Percentiles rank a stretch among this genome's conserved stretches.
phyloP scores from a whole-genome alignment of 1,284 basidiomycete species.

The Porogramme epimiltina region DNA sequence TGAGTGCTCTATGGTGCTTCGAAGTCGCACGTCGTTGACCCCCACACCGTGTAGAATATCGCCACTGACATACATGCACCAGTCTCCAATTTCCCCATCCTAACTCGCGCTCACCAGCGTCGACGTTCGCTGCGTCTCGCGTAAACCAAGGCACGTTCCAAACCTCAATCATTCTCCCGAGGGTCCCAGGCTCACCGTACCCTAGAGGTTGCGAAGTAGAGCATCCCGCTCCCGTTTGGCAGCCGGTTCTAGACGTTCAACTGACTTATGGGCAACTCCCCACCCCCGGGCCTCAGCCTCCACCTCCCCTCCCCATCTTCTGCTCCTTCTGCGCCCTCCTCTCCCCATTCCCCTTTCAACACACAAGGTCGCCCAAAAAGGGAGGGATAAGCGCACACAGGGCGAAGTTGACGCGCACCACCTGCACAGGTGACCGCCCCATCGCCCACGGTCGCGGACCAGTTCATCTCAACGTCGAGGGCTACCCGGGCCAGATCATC shows the following conservation, averaged over 20 bases:
- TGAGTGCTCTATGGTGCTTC: conserved; percentile 40
- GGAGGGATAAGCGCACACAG: too few species aligned
- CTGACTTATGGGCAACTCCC: conserved; percentile 62
- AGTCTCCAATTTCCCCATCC: not conserved
- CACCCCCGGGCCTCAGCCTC: conserved; percentile 58
- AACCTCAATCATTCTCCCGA: conserved; percentile 2
- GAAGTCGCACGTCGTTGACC: not conserved
- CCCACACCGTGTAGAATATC: conserved; percentile 22
- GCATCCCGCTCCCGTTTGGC: conserved; percentile 54
- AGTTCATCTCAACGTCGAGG: conserved; percentile 64
- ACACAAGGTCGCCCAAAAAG: too few species aligned
- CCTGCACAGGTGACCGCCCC: conserved; percentile 48
- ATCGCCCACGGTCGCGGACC: conserved; percentile 68
- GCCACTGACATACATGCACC: conserved; percentile 27
- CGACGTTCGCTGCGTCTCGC: conserved; percentile 32
- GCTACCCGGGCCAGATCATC: conserved; percentile 59
- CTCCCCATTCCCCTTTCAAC: not conserved
- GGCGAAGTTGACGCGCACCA: not conserved
- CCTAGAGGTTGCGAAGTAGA: conserved; percentile 47
- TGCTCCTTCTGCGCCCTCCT: too few species aligned
- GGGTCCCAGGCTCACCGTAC: not conserved
- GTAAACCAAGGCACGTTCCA: conserved; percentile 26
- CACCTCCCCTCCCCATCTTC: conserved; percentile 42
- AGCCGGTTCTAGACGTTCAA: conserved; percentile 68
- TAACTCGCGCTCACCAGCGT: not conserved